These are phyloP conservation scores for Domatiomyces globalis DNA, from an alignment of 2,329 filamentous ascomycete species.

Conservation along the genomic window DNA sequence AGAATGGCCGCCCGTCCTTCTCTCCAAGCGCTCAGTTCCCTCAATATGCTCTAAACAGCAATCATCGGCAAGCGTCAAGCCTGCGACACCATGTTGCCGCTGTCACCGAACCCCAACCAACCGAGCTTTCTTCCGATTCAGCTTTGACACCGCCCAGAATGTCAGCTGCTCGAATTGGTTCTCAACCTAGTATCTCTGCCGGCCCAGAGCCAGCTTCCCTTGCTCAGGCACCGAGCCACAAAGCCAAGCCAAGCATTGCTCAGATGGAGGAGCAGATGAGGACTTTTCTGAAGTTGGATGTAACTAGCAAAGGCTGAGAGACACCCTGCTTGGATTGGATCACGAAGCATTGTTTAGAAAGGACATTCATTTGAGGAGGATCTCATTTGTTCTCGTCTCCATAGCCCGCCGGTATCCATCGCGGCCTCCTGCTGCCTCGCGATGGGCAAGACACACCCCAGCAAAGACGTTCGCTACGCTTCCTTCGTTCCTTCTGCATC, in stretches of 20 bases:
- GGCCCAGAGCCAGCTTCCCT: conserved; percentile 3
- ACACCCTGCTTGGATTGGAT: not conserved
- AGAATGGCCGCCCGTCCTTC: not conserved
- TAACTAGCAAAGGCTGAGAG: conserved; percentile 6
- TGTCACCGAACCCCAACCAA: conserved; percentile 11
- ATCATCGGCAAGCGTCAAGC: conserved; percentile 6
- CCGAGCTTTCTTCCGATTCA: conserved; percentile 14
- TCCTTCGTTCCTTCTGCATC: not conserved
- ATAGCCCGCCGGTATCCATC: not conserved
- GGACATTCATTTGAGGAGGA: conserved; percentile 11
- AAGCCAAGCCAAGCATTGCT: conserved; percentile 26
- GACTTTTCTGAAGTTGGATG: conserved; percentile 31
- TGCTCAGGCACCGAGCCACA: conserved; percentile 13
- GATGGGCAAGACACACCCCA: not conserved
- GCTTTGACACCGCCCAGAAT: conserved; percentile 10
- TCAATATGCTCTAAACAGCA: not conserved
- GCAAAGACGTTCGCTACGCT: not conserved
- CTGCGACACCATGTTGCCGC: conserved; percentile 12
- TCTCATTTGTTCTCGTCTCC: not conserved
- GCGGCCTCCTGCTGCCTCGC: not conserved
- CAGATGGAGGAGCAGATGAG: conserved; percentile 36
- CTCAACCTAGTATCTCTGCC: not conserved
- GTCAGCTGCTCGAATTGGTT: conserved; percentile 8
- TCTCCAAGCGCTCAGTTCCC: not conserved
- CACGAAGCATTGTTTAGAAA: not conserved